Evolutionary conservation across 441 rosid species (phyloP), one percentile per base, ranked within the genome.

Genomic region (Theobroma grandiflorum): DNA sequence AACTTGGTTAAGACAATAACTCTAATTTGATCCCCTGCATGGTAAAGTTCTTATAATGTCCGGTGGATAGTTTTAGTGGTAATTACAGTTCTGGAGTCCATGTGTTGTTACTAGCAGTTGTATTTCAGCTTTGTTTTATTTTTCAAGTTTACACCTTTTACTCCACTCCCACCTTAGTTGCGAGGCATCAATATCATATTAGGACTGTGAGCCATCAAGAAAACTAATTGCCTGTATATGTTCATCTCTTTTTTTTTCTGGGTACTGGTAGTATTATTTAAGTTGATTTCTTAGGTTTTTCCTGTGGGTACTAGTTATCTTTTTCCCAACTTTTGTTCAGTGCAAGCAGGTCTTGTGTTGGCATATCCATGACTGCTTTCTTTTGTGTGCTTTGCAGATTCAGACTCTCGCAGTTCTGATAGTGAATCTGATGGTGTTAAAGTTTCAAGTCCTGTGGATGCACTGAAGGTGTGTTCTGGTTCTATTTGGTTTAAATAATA

Each of bases 331-430:
- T 42, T 10, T 15, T 45, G 55, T 26, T 16, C 40, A 20, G 20
- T 74, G 64, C 53, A 58, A 55, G 35, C 42, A 12, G 16, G 59
- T 47, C 55, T 71, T 50, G 33, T 70, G 42, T 49, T 70, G 43
- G 40, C 50, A 70, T 26, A 45, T 40, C 35, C 20, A n/a, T 52
- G 40, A 42, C n/a, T 66, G 67, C 66, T 57, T 61, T 77, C 20
- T 84, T 55, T 71, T 33, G 74, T 70, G 4, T 14, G 52, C 78
- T 78, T 76, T 77, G 70, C 88, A 90, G 97, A 84, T 85, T 86
- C 94, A 55, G 97, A 88, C 37, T 81, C 90, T 72, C 86, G 86
- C 76, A 85, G 88, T 80, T 87, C 94, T 67, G 94, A 89, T 50
- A 85, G 88, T 84, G 95, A 86, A 76, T 82, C 88, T 20, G 86